These are phyloP conservation scores for Sphagnum fallax DNA, from an alignment of 228 moss, liverwort and hornwort genomes.

Conservation along the genomic window DNA sequence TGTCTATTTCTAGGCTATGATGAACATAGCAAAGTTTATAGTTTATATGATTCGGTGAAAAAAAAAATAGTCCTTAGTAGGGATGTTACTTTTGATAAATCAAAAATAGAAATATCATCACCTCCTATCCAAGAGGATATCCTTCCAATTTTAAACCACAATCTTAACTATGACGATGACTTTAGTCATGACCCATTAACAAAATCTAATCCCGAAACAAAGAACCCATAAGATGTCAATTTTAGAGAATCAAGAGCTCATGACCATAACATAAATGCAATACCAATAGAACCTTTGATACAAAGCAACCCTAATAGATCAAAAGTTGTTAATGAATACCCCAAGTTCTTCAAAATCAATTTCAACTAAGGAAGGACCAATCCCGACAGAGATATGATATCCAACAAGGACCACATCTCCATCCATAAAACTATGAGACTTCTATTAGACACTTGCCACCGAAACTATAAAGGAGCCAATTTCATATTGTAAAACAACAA, in stretches of 20 bases:
- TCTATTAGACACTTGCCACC: neutral
- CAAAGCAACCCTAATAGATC: too few relatives aligned
- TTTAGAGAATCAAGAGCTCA: too few relatives aligned
- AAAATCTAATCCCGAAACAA: neutral
- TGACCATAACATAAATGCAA: too few relatives aligned
- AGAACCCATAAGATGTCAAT: too few relatives aligned
- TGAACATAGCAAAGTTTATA: neutral
- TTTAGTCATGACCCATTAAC: neutral
- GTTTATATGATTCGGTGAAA: neutral
- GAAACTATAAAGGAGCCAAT: neutral
- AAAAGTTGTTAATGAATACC: too few relatives aligned
- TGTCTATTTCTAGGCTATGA: slow-evolving; percentile 5
- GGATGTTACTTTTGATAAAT: neutral
- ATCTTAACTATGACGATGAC: neutral
- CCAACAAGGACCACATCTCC: neutral
- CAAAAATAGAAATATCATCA: neutral
- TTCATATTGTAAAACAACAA: neutral
- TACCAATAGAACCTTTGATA: too few relatives aligned
- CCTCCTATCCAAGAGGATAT: neutral
- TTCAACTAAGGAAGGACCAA: neutral
- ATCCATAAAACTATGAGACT: neutral
- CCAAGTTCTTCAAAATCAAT: neutral
- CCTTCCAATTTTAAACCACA: neutral
- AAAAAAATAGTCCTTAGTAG: neutral
- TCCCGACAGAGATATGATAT: neutral